Conservation (phyloP, 768 basidiomycete species). For the Russula abietina region DNA sequence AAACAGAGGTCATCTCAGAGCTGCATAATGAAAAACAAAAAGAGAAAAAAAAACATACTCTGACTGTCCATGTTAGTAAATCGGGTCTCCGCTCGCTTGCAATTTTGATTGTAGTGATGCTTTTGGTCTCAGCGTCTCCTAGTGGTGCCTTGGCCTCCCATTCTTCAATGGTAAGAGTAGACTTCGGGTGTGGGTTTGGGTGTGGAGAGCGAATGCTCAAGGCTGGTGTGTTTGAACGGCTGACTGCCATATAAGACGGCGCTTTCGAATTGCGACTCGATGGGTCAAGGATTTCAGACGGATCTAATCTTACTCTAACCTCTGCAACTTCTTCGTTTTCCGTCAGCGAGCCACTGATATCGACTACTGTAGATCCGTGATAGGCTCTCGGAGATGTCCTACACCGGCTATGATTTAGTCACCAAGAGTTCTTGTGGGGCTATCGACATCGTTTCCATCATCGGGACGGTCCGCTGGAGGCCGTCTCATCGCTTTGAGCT, state of each 20-base stretch:
- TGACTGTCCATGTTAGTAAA: conserved; percentile 48
- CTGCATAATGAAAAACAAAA: too few relatives aligned
- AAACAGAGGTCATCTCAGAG: not conserved
- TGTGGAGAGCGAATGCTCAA: conserved; percentile 27
- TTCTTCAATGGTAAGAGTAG: conserved; percentile 69
- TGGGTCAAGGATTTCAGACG: not conserved
- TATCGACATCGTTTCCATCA: too few relatives aligned
- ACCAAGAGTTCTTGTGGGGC: too few relatives aligned
- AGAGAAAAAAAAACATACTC: conserved; percentile 51
- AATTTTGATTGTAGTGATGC: conserved; percentile 55
- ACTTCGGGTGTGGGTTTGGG: conserved; percentile 40
- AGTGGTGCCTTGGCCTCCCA: conserved; percentile 86
- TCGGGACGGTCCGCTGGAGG: too few relatives aligned
- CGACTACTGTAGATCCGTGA: conserved; percentile 57
- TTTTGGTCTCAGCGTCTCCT: conserved; percentile 58
- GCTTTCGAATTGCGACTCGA: not conserved
- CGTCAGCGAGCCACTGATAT: conserved; percentile 38
- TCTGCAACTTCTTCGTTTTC: conserved; percentile 41
- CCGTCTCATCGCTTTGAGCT: conserved; percentile 51
- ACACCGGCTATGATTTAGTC: conserved; percentile 46
- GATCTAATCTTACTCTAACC: conserved; percentile 3
- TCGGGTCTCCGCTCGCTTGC: conserved; percentile 51
- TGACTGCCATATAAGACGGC: conserved; percentile 17
- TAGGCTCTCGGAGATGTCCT: conserved; percentile 66
- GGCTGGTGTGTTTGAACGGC: conserved; percentile 25